A percentile compares a stretch with the other conserved stretches of the same genome.
These are phyloP conservation scores for Ramichloridium luteum DNA, from an alignment of 2,329 filamentous ascomycete genomes.

Conservation along the genomic window DNA sequence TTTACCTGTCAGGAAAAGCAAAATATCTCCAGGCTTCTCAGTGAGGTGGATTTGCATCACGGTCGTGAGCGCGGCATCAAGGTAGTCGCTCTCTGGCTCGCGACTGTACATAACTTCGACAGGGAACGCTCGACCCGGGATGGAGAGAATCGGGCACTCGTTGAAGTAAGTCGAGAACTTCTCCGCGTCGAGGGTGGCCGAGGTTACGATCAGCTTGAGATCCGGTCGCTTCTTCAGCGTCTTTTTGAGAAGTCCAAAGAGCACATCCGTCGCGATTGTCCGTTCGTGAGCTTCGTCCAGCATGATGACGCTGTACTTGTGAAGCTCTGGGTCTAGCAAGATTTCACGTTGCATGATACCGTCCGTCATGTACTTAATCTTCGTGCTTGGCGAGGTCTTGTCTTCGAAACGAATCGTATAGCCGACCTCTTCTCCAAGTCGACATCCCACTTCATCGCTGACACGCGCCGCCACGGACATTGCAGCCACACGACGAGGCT, in stretches of 20 bases:
- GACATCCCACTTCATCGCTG: slow-evolving; percentile 85
- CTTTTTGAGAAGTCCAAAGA: slow-evolving; percentile 91
- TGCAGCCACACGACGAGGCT: slow-evolving; percentile 89
- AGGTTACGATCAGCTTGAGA: slow-evolving; percentile 90
- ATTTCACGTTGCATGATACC: slow-evolving; percentile 96
- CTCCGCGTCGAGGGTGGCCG: slow-evolving; percentile 88
- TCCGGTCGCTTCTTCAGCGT: slow-evolving; percentile 75
- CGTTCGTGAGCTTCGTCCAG: slow-evolving; percentile 96
- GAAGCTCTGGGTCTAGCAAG: slow-evolving; percentile 78
- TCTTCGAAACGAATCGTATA: slow-evolving; percentile 98
- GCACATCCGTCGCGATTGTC: slow-evolving; percentile 87
- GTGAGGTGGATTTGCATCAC: slow-evolving; percentile 97
- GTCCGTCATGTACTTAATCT: slow-evolving; percentile 99
- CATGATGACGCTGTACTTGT: slow-evolving; percentile 91
- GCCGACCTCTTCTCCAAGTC: slow-evolving; percentile 81
- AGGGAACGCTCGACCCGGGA: slow-evolving; percentile 87
- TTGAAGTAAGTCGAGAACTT: slow-evolving; percentile 97
- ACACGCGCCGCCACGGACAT: slow-evolving; percentile 98
- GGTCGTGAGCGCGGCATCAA: slow-evolving; percentile 86
- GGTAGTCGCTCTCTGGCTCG: slow-evolving; percentile 89
- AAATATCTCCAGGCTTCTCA: slow-evolving; percentile 81
- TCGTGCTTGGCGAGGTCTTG: slow-evolving; percentile 72
- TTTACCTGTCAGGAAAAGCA: slow-evolving; percentile 94
- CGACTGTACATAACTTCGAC: slow-evolving; percentile 92
- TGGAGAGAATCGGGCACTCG: slow-evolving; percentile 89